Conservation (phyloP, 2,329 filamentous ascomycete genomes). For the Penicillium crustosum region DNA sequence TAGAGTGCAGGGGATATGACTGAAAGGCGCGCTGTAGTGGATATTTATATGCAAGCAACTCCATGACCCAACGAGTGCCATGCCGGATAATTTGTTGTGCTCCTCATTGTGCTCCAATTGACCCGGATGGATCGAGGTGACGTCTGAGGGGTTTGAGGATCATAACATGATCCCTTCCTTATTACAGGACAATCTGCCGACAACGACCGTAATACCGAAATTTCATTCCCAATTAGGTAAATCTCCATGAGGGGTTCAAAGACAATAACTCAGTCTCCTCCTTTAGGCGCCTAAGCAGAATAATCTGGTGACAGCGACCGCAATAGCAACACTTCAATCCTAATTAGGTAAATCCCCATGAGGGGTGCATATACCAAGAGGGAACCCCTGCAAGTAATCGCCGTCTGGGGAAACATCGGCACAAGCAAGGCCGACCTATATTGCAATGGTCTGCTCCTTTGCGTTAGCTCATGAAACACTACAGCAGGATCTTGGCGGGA, state of each 20-base stretch:
- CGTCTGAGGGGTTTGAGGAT: background rate
- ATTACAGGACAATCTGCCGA: background rate
- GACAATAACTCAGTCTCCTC: background rate
- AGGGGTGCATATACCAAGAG: constrained; percentile 7
- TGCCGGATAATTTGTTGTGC: constrained; percentile 1
- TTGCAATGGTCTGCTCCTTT: background rate
- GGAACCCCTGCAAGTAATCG: background rate
- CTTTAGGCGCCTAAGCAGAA: too few relatives aligned
- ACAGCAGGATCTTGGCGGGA: background rate
- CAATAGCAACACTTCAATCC: constrained; percentile 9
- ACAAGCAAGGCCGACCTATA: background rate
- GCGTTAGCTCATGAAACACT: background rate
- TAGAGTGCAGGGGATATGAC: background rate
- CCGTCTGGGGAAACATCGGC: constrained; percentile 12
- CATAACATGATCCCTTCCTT: background rate
- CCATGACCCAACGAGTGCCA: background rate
- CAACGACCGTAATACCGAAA: constrained; percentile 1
- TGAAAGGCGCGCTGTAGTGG: background rate
- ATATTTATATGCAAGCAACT: constrained; percentile 2
- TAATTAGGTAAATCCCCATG: constrained; percentile 17
- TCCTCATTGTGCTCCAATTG: background rate
- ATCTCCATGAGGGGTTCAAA: background rate
- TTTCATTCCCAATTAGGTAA: constrained; percentile 3
- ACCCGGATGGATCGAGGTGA: background rate
- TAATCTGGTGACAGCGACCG: background rate